phyloP scores from a whole-genome alignment of 2,329 filamentous ascomycete genomes.

The Exophiala dermatitidis region DNA sequence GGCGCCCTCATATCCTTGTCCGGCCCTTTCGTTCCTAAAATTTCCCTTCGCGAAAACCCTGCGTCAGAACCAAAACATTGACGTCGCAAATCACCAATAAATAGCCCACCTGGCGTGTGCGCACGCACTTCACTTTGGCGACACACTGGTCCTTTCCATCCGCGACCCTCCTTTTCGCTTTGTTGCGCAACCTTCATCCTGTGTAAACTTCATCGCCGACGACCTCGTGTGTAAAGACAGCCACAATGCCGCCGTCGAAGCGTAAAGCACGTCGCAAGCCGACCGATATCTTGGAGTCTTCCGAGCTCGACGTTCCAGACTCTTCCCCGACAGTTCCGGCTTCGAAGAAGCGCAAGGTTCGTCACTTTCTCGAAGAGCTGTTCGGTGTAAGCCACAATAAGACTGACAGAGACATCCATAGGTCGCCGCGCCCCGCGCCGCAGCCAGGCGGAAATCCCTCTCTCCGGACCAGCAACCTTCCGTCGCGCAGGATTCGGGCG shows the following conservation, averaged over 20 bases:
- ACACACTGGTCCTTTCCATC: neutral
- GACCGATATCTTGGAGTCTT: constrained; percentile 25
- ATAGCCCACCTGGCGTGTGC: constrained; percentile 11
- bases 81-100: constrained; percentile 17
- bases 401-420: constrained; percentile 4
- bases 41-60: constrained; percentile 16
- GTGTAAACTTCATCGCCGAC: neutral
- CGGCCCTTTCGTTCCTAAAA: constrained; percentile 2
- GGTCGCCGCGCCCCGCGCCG: constrained; percentile 17
- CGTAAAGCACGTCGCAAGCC: constrained; percentile 25
- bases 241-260: constrained; percentile 24
- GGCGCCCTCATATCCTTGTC: constrained; percentile 1
- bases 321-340: constrained; percentile 43
- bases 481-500: constrained; percentile 37
- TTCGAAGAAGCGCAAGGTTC: constrained; percentile 45
- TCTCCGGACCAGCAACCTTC: constrained; percentile 35
- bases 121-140: neutral
- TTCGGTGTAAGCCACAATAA: constrained; percentile 1
- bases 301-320: constrained; percentile 41
- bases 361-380: constrained; percentile 11
- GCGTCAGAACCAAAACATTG: constrained; percentile 24
- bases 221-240: neutral
- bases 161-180: neutral
- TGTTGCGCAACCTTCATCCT: neutral
- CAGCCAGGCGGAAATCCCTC: constrained; percentile 16